Conservation (phyloP, 805 yeast genomes). For the Grigorovia transvaalensis region DNA sequence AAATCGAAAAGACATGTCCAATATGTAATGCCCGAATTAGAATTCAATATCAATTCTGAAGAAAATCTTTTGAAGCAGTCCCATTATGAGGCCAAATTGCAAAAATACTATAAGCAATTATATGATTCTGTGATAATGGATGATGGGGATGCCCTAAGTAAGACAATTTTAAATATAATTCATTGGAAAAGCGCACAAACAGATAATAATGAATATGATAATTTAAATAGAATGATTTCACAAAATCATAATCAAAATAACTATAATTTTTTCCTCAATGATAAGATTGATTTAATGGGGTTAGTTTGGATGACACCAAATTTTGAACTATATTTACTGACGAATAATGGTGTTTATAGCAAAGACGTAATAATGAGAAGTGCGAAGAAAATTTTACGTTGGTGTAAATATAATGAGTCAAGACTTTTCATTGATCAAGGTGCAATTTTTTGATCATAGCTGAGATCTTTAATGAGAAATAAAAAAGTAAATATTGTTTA, state of each 20-base stretch:
- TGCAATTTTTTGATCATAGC: slow-evolving; percentile 39
- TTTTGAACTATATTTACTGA: slow-evolving; percentile 52
- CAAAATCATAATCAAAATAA: background rate
- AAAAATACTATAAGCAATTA: slow-evolving; percentile 21
- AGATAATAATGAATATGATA: background rate
- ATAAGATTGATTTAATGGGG: slow-evolving; percentile 27
- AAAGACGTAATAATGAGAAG: slow-evolving; percentile 48
- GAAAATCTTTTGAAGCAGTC: background rate
- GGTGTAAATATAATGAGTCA: slow-evolving; percentile 67
- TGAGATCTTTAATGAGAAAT: no score
- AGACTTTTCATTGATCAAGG: slow-evolving; percentile 69
- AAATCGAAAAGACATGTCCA: slow-evolving; percentile 60
- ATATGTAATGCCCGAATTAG: slow-evolving; percentile 24
- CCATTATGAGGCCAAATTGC: slow-evolving; percentile 17
- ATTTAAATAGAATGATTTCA: no score
- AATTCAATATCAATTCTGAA: slow-evolving; percentile 8
- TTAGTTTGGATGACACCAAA: slow-evolving; percentile 47
- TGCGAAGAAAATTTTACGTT: slow-evolving; percentile 53
- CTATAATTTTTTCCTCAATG: slow-evolving; percentile 10
- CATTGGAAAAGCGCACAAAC: slow-evolving; percentile 29
- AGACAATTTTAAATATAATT: slow-evolving; percentile 37
- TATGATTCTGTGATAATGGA: slow-evolving; percentile 18
- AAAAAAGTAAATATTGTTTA: background rate
- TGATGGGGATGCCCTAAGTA: slow-evolving; percentile 22
- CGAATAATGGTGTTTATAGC: slow-evolving; percentile 43